Percentiles rank a stretch among this genome's conserved stretches.
phyloP scores from a whole-genome alignment of 2,329 filamentous ascomycete species.

The Paracorniculantispora psalliotae region DNA sequence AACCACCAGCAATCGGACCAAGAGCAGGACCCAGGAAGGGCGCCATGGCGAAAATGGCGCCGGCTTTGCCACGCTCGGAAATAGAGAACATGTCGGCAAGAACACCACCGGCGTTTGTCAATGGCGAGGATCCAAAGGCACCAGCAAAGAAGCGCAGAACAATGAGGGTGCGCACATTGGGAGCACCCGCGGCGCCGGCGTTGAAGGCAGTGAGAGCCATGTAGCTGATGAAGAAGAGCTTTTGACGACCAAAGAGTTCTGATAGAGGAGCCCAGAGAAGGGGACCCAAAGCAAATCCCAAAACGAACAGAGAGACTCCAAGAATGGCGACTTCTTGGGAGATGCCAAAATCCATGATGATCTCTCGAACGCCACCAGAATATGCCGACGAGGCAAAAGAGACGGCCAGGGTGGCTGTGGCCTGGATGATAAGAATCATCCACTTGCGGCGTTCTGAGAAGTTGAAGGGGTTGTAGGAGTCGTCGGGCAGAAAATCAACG shows the following conservation, averaged over 20 bases:
- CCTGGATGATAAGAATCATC: conserved; percentile 57
- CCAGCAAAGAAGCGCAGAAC: conserved; percentile 67
- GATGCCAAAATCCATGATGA: conserved; percentile 51
- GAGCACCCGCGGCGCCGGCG: conserved; percentile 50
- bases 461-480: conserved; percentile 62
- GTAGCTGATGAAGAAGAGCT: conserved; percentile 56
- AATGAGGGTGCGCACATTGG: conserved; percentile 55
- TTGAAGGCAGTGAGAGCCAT: conserved; percentile 56
- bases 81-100: conserved; percentile 60
- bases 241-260: conserved; percentile 58
- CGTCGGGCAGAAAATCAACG: conserved; percentile 62
- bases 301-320: conserved; percentile 59
- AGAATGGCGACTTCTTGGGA: conserved; percentile 50
- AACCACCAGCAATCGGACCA: conserved; percentile 59
- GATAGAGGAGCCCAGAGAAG: conserved; percentile 62
- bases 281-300: conserved; percentile 58
- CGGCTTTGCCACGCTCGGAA: conserved; percentile 51
- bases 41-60: conserved; percentile 55
- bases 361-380: conserved; percentile 49
- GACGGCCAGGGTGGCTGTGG: conserved; percentile 63
- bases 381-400: conserved; percentile 67
- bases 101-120: conserved; percentile 59
- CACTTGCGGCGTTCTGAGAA: conserved; percentile 58
- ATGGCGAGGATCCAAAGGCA: conserved; percentile 55
- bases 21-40: conserved; percentile 59